These are phyloP conservation scores for Tillandsia leiboldiana DNA, from an alignment of 176 grass and related monocot genomes.

Conservation along the genomic window DNA sequence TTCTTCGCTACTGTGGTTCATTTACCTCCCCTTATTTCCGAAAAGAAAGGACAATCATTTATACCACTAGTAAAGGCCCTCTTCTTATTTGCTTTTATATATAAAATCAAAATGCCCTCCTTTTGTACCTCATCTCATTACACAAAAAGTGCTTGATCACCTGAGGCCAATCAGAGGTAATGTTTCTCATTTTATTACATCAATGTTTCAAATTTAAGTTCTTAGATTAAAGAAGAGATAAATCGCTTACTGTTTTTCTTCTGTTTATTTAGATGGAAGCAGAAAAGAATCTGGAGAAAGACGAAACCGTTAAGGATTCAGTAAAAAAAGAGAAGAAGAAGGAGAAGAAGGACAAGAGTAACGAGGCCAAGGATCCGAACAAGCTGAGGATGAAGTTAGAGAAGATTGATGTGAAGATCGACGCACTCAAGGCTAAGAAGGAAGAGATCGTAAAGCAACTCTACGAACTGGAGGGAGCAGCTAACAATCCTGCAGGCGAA, in stretches of 20 bases:
- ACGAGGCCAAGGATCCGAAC: conserved; percentile 11
- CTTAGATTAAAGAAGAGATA: background rate
- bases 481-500: background rate
- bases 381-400: conserved; percentile 40
- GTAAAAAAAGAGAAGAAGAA: conserved; percentile 29
- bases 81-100: too few relatives aligned
- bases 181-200: too few relatives aligned
- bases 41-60: too few relatives aligned
- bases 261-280: background rate
- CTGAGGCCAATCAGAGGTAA: too few relatives aligned
- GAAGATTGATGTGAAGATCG: conserved; percentile 44
- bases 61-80: too few relatives aligned
- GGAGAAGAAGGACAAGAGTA: conserved; percentile 30
- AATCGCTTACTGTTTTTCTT: background rate
- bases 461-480: conserved; percentile 16
- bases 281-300: background rate
- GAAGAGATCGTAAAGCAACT: conserved; percentile 33
- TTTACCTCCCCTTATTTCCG: too few relatives aligned
- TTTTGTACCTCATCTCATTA: too few relatives aligned
- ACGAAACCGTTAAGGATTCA: conserved; percentile 16
- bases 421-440: conserved; percentile 42
- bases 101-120: too few relatives aligned
- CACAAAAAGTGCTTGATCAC: too few relatives aligned
- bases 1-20: too few relatives aligned
- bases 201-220: too few relatives aligned